A percentile compares a stretch with the other conserved stretches of the same genome.
phyloP scores from a whole-genome alignment of 495 filamentous ascomycete species.

The Trichoderma reesei region DNA sequence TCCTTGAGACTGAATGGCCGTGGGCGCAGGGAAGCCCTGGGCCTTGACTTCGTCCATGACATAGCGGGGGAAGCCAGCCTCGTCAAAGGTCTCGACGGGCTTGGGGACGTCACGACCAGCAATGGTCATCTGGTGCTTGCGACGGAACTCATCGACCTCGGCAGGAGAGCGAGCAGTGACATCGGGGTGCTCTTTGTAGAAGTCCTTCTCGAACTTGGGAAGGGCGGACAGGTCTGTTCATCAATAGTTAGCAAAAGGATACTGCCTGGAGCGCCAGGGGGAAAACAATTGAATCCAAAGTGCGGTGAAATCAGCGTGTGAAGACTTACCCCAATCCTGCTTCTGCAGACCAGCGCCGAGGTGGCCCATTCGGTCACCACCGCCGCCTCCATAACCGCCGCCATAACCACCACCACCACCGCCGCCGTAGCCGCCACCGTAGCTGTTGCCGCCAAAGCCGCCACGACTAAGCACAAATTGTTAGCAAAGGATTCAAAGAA shows the following conservation, averaged over 20 bases:
- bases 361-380: slow-evolving; percentile 88
- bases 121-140: slow-evolving; percentile 67
- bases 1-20: slow-evolving; percentile 94
- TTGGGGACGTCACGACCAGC: slow-evolving; percentile 72
- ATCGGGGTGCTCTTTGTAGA: slow-evolving; percentile 88
- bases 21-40: slow-evolving; percentile 85
- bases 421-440: slow-evolving; percentile 40
- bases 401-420: slow-evolving; percentile 43
- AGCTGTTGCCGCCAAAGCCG: slow-evolving; percentile 4
- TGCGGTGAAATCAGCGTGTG: background rate
- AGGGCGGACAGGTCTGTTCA: slow-evolving; percentile 59
- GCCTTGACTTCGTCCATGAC: slow-evolving; percentile 98
- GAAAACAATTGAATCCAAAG: background rate
- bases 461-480: slow-evolving; percentile 15
- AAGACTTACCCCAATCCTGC: slow-evolving; percentile 63
- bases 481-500: slow-evolving; percentile 13
- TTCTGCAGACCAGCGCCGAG: slow-evolving; percentile 78
- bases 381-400: slow-evolving; percentile 47
- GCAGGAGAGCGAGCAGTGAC: slow-evolving; percentile 63
- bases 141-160: slow-evolving; percentile 81
- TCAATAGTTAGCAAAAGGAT: background rate
- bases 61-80: slow-evolving; percentile 92
- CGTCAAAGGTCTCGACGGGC: slow-evolving; percentile 92
- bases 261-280: too few relatives aligned
- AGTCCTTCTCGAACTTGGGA: slow-evolving; percentile 97